Base-by-base conservation (phyloP, 2,329 filamentous ascomycete genomes). In the Colletotrichum phormii region DNA sequence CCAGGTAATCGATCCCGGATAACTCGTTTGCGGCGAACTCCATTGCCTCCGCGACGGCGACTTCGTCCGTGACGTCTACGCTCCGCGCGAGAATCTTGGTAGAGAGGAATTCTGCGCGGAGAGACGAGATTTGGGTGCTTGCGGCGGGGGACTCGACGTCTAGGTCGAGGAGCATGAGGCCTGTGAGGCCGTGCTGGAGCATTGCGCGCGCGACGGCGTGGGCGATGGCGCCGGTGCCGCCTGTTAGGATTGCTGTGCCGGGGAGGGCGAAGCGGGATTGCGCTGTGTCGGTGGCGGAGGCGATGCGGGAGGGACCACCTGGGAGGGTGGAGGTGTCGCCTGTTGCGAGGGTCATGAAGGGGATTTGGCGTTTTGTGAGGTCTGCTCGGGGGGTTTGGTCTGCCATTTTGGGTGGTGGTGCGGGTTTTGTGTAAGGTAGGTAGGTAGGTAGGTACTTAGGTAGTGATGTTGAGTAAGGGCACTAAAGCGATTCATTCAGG, bases 21-120 rank as follows among this genome's bases (percentile, higher is more conserved):
- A 94, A 91, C 80, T 93, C 90, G 51, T 93, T 88, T 13, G 93
- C 85, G 1, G 91, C 91, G 58, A 86, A 83, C 1, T 88, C 88
- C 33, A 88, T 86, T 62, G 85, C 84, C 7, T 91, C 84, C 4
- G 88, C 91, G 0, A 93, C 84, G 9, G 87, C 90, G 4, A 91
- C 91, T 64, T 76, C 76, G 42, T 79, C 76, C 0, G 80, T 79
- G 49, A 94, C 89, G 75, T 94, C 88, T 24, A 92, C 88, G 8
- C 82, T 80, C 31, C 85, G 79, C 42, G 86, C 85, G 24, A 83
- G 79, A 71, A 94, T 87, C 1, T 82, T 85, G 0, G 84, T 82
- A 3, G 79, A 70, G 0, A 91, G 90, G 73, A 93, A 93, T 22
- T 89, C 85, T 0, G 77, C 64, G 57, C 83, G 81, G 0, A 94